Evolutionary conservation across 2,329 filamentous ascomycete species (phyloP).

Genomic region (Pleochaeta shiraiana): DNA sequence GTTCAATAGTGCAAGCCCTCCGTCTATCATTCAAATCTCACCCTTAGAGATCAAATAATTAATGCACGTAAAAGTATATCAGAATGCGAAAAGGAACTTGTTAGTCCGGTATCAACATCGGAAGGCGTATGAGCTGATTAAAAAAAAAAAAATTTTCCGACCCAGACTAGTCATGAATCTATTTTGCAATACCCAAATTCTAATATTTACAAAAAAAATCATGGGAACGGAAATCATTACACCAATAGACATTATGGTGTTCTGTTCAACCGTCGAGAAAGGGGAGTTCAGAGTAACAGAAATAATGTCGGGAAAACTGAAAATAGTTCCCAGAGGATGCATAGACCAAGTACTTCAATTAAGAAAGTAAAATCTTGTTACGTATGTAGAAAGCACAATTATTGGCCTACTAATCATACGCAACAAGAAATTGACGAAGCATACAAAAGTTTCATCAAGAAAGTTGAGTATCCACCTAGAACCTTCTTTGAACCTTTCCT

Average conservation of each 20-base stretch:
- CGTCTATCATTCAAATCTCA: background rate
- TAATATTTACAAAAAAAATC: background rate
- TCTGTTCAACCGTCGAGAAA: background rate
- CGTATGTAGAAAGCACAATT: background rate
- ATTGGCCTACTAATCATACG: background rate
- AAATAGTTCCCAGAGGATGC: too few relatives aligned
- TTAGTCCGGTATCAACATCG: background rate
- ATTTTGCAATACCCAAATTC: background rate
- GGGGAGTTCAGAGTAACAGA: too few relatives aligned
- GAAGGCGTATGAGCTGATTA: background rate
- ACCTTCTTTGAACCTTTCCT: background rate
- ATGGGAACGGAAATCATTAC: background rate
- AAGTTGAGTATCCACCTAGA: background rate
- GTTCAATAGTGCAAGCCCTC: background rate
- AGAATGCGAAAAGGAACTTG: background rate
- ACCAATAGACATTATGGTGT: background rate
- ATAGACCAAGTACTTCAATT: too few relatives aligned
- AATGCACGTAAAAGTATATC: background rate
- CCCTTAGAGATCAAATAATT: background rate
- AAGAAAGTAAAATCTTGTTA: background rate
- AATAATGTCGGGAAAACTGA: too few relatives aligned
- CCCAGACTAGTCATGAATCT: background rate
- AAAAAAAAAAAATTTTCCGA: background rate
- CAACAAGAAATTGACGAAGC: background rate
- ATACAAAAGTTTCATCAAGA: background rate